phyloP scores from a whole-genome alignment of 257 asterid genomes.

The Plantago elongata region DNA sequence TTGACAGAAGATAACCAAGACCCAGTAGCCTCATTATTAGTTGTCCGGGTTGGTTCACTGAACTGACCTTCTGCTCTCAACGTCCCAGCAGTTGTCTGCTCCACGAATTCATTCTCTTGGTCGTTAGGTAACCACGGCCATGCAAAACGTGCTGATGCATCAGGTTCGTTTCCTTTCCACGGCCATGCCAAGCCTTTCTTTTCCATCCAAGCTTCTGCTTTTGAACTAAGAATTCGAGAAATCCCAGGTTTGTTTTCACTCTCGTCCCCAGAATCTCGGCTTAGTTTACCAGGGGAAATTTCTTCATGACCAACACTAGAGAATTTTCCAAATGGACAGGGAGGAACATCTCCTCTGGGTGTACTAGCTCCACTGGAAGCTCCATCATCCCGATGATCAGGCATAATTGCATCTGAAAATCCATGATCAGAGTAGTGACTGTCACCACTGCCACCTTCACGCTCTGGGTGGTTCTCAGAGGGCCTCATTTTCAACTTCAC shows the following conservation, averaged over 20 bases:
- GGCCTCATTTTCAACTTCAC: slow-evolving; percentile 73
- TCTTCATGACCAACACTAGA: slow-evolving; percentile 40
- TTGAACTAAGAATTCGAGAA: slow-evolving; percentile 61
- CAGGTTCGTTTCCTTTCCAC: slow-evolving; percentile 70
- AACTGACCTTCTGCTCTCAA: slow-evolving; percentile 49
- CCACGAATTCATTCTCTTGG: slow-evolving; percentile 51
- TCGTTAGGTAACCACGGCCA: slow-evolving; percentile 76
- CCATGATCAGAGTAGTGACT: slow-evolving; percentile 50
- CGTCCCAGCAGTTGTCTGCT: slow-evolving; percentile 30
- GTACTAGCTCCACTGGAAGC: slow-evolving; percentile 87
- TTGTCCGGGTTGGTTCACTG: slow-evolving; percentile 35
- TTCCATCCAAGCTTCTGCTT: slow-evolving; percentile 84
- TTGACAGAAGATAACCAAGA: slow-evolving; percentile 82
- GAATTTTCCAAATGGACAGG: slow-evolving; percentile 66
- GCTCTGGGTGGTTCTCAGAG: slow-evolving; percentile 40
- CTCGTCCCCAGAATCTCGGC: slow-evolving; percentile 68
- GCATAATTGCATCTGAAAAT: too few species aligned
- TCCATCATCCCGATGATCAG: slow-evolving; percentile 60
- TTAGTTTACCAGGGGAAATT: slow-evolving; percentile 34
- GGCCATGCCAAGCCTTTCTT: slow-evolving; percentile 74
- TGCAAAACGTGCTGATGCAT: slow-evolving; percentile 53
- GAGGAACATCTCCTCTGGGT: slow-evolving; percentile 66
- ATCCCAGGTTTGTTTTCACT: slow-evolving; percentile 62
- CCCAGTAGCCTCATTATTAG: slow-evolving; percentile 66
- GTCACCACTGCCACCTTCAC: slow-evolving; percentile 67